phyloP scores from a whole-genome alignment of 2,329 filamentous ascomycete genomes.

The Fusarium ramigenum region DNA sequence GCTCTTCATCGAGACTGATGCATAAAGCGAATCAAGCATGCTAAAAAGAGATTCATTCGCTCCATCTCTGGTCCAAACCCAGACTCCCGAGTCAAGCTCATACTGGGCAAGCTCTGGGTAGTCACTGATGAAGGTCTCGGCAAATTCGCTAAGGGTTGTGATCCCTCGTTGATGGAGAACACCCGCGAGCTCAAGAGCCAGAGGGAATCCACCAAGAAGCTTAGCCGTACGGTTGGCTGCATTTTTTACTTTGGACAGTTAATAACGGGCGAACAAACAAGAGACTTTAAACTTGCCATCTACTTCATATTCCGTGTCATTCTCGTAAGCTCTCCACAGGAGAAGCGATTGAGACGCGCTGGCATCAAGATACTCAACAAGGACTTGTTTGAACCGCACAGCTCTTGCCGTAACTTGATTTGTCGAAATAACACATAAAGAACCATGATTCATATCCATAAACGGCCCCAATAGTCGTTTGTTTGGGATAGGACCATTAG shows the following conservation, averaged over 20 bases:
- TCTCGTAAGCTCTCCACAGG: background rate
- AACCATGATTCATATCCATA: background rate
- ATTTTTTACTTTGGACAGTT: background rate
- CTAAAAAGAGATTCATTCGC: no score
- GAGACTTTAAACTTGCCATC: background rate
- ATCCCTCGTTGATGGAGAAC: background rate
- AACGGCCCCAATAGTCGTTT: background rate
- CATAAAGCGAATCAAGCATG: no score
- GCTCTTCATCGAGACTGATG: no score
- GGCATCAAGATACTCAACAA: background rate
- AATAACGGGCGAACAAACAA: no score
- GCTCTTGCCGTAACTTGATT: background rate
- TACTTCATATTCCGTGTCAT: accelerated
- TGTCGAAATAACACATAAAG: background rate
- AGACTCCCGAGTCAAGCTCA: no score
- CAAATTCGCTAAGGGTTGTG: no score
- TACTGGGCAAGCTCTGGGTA: no score
- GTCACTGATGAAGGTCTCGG: no score
- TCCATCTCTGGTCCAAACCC: no score
- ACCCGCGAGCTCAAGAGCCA: background rate
- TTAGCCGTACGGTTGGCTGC: background rate
- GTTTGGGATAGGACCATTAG: background rate
- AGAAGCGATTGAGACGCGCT: background rate
- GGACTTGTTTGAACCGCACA: background rate
- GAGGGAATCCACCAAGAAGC: background rate